phyloP scores from a whole-genome alignment of 106 monocot genomes.

The Triglochin maritima region DNA sequence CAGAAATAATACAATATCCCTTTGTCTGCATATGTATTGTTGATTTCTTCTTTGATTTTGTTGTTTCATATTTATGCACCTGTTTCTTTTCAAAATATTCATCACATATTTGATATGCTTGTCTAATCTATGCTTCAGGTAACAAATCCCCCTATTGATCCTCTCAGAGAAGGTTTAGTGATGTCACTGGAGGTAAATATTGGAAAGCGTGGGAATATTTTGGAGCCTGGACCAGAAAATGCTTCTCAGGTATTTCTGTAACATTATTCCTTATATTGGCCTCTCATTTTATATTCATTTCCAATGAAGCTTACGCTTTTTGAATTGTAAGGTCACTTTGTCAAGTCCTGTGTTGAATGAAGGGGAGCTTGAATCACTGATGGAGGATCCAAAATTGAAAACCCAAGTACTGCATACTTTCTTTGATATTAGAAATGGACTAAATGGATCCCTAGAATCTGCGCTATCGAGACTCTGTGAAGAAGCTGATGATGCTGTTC shows the following conservation, averaged over 20 bases:
- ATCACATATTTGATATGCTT: not conserved
- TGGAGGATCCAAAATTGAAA: constrained; percentile 60
- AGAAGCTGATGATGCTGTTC: constrained; percentile 91
- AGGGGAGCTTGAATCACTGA: constrained; percentile 83
- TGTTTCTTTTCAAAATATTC: not conserved
- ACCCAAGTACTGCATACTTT: constrained; percentile 63
- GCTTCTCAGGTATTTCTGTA: constrained; percentile 64
- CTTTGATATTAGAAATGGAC: constrained; percentile 83
- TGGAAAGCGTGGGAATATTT: constrained; percentile 89
- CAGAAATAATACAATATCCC: too few species aligned
- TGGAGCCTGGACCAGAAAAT: constrained; percentile 91
- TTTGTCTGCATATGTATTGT: too few species aligned
- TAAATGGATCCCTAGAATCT: constrained; percentile 68
- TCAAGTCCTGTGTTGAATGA: constrained; percentile 87
- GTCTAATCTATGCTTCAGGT: constrained; percentile 33
- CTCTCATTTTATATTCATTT: constrained; percentile 7
- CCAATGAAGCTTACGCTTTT: not conserved
- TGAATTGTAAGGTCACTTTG: constrained; percentile 47
- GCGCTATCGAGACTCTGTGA: constrained; percentile 65
- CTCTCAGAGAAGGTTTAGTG: constrained; percentile 92
- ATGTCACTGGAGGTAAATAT: constrained; percentile 97
- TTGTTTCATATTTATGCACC: not conserved
- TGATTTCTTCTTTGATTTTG: too few species aligned
- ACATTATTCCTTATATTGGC: not conserved
- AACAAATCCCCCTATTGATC: constrained; percentile 98